A percentile compares a stretch with the other conserved stretches of the same genome.
Conservation (phyloP, 73 alveolate species). For the Blepharisma japonicum region DNA sequence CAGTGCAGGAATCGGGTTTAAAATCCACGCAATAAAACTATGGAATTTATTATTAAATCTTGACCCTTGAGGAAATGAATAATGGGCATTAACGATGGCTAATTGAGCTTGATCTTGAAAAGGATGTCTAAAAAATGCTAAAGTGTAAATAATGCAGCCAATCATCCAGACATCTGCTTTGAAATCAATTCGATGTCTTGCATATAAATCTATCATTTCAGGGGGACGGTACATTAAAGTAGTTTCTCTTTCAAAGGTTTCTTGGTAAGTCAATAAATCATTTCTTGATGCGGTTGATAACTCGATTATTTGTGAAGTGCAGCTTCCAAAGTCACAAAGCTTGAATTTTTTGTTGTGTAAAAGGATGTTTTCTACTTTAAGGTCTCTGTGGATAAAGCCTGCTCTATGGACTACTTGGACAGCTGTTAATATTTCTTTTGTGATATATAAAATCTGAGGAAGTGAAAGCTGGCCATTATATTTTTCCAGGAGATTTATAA, state of each 20-base stretch:
- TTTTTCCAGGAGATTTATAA: slow-evolving; percentile 68
- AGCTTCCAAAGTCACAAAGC: slow-evolving; percentile 96
- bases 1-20: slow-evolving; percentile 86
- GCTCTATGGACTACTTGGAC: slow-evolving; percentile 70
- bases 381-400: slow-evolving; percentile 93
- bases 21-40: slow-evolving; percentile 80
- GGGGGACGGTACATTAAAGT: slow-evolving; percentile 98
- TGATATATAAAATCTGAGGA: slow-evolving; percentile 53
- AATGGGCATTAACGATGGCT: slow-evolving; percentile 88
- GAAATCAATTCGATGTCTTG: slow-evolving; percentile 59
- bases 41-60: slow-evolving; percentile 72
- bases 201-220: slow-evolving; percentile 90
- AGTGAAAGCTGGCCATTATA: slow-evolving; percentile 62
- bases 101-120: slow-evolving; percentile 88
- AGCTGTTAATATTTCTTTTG: slow-evolving; percentile 64
- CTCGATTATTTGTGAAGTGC: slow-evolving; percentile 67
- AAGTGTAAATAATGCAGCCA: slow-evolving; percentile 45
- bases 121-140: slow-evolving; percentile 74
- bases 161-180: slow-evolving; percentile 95
- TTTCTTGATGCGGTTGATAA: slow-evolving; percentile 42
- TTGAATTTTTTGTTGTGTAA: slow-evolving; percentile 76
- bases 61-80: slow-evolving; percentile 63
- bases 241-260: slow-evolving; percentile 84
- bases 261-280: slow-evolving; percentile 70
- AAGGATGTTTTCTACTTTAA: slow-evolving; percentile 89